Base-by-base conservation (phyloP, 148 eudicot genomes). In the Silene latifolia region DNA sequence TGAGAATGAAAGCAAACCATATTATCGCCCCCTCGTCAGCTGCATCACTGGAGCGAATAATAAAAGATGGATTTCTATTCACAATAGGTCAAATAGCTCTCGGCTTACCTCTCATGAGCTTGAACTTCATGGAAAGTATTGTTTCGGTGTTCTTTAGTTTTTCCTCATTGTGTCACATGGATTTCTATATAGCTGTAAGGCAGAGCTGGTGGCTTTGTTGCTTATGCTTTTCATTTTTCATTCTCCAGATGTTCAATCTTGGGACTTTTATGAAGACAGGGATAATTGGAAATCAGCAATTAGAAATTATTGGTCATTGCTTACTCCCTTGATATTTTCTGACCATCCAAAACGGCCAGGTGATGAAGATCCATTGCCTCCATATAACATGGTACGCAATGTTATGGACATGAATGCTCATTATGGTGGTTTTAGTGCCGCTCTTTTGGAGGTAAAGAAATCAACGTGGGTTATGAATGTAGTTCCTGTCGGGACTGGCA, bases 301-400 rank as follows among this genome's bases (percentile, higher is more conserved):
- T 76, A 81, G 86, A 79, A 90, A 91, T 78, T 93, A 91, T 81
- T 93, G 98, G 98, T 89, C 98, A 47, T 82, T 93, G 88, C 92
- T 93, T 76, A 87, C 98, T 71, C 98, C 98, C 25, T 88, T 93
- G 82, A 93, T 93, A 57, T 93, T 91, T 80, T 93, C 98, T 71
- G 98, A 93, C 82, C 98, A 93, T 83, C 98, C 98, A 24, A 93
- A 93, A 86, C 89, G 98, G 81, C 97, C 97, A 10, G 98, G 97
- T 39, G 97, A 91, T 79, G 98, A 93, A 89, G 98, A 93, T 75
- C 98, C 98, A 20, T 80, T 88, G 77, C 98, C 98, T 83, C 98
- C 98, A 56, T 88, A 89, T 85, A 93, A 93, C 82, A 93, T 93
- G 98, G 80, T 93, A 74, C 92, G 97, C 60, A 93, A 93, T 79